These are phyloP conservation scores for Cryptococcus wingfieldii DNA, from an alignment of 1,284 basidiomycete genomes.

Conservation along the genomic window DNA sequence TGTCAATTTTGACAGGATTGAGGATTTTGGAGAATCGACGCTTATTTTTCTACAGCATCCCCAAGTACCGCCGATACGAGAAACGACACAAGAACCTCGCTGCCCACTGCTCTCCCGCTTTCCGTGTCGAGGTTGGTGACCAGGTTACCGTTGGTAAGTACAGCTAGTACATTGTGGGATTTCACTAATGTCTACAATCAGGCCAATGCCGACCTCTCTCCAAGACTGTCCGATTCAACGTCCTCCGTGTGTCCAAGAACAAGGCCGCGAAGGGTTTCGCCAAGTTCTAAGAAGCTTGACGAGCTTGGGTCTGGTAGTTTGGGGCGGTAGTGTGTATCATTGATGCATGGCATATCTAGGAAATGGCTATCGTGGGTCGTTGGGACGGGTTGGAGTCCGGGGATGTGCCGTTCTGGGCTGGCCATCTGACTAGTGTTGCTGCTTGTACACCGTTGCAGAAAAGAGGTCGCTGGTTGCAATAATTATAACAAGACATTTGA, in stretches of 20 bases:
- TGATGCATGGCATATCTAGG: slow-evolving; percentile 18
- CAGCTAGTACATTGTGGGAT: too few relatives aligned
- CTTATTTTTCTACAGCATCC: slow-evolving; percentile 54
- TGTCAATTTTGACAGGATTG: slow-evolving; percentile 8
- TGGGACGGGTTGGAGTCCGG: too few relatives aligned
- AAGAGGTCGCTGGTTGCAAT: too few relatives aligned
- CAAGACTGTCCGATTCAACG: slow-evolving; percentile 99
- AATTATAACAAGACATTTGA: too few relatives aligned
- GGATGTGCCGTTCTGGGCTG: too few relatives aligned
- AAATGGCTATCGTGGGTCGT: too few relatives aligned
- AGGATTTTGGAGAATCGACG: not conserved
- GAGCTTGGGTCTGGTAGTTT: not conserved
- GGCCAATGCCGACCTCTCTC: slow-evolving; percentile 98
- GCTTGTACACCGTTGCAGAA: too few relatives aligned
- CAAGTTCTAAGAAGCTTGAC: slow-evolving; percentile 69
- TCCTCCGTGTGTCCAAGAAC: slow-evolving; percentile 82
- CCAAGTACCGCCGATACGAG: slow-evolving; percentile 98
- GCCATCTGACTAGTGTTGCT: too few relatives aligned
- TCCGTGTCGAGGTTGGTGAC: slow-evolving; percentile 93
- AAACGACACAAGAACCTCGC: slow-evolving; percentile 98
- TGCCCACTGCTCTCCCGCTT: slow-evolving; percentile 94
- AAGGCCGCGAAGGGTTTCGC: slow-evolving; percentile 87
- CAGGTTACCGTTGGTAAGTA: slow-evolving; percentile 76
- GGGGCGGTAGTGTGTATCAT: slow-evolving; percentile 10
- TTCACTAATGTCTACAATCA: slow-evolving; percentile 3